Evolutionary conservation across 306 rosid species (phyloP), one percentile per base, ranked within the genome.

Genomic region (Dalbergia oliveri): DNA sequence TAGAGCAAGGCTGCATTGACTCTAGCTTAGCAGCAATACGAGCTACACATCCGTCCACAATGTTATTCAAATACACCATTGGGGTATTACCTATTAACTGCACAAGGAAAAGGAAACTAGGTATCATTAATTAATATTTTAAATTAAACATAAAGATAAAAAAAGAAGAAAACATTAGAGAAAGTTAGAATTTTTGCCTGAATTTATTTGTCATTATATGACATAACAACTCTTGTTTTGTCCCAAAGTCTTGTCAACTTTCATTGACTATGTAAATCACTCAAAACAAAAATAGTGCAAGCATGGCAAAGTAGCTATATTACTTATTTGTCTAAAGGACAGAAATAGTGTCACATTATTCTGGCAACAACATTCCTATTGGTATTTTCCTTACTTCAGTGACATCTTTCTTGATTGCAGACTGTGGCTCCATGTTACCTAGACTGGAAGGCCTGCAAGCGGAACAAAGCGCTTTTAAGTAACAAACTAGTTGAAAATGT

Each of bases 61-160:
- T 84, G 18, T 91, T 87, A 85, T 88, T 94, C 81, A 94, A 88
- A 73, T 84, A 91, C 11, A 89, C 97, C 93, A 89, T 84, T 23
- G 98, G 93, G 19, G 97, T 91, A 56, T 92, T 92, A 5, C 97
- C 98, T 56, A 91, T 91, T 79, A 92, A 82, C 98, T 94, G 79
- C 72, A 82, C 66, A 79, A 51, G 18, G 4, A 41, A 78, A 44
- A 58, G 23, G 23, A 1, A 21, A 21, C 23, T 21, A 21, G 23
- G 1, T 21, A 21, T 21, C 23, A 21, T 21, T 21, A 21, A 21
- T 21, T 21, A 21, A 21, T 21, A 21, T 21, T 21, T 21, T 21
- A 21, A 21, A 21, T 21, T 1, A 21, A 21, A 21, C 23, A 21
- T 21, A 21, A 21, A 21, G 23, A 21, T 21, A 1, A 21, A 21